phyloP scores from a whole-genome alignment of 495 filamentous ascomycete genomes.

The Parathielavia hyrcaniae region DNA sequence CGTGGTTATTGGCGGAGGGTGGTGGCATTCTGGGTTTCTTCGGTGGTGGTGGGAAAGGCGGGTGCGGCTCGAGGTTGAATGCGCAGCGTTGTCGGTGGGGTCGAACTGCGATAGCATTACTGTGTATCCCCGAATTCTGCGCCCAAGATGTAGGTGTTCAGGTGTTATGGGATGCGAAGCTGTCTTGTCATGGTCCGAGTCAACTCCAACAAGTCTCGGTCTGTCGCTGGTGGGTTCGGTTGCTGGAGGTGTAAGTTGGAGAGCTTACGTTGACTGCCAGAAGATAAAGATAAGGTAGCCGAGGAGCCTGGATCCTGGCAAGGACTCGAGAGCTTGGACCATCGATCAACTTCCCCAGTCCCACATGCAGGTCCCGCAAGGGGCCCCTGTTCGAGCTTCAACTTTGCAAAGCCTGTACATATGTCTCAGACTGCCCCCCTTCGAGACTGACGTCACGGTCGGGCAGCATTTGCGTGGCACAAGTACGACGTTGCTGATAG shows the following conservation, averaged over 20 bases:
- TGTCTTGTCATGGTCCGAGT: conserved; percentile 1
- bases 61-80: background rate
- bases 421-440: too few relatives aligned
- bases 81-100: background rate
- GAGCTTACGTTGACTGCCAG: background rate
- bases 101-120: conserved; percentile 9
- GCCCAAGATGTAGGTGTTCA: background rate
- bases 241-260: background rate
- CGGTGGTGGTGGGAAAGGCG: background rate
- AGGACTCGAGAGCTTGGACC: background rate
- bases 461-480: too few relatives aligned
- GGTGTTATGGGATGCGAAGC: background rate
- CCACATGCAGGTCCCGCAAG: background rate
- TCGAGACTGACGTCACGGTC: too few relatives aligned
- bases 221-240: background rate
- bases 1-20: background rate
- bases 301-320: background rate
- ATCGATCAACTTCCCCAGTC: background rate
- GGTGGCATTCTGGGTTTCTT: conserved; percentile 5
- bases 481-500: too few relatives aligned
- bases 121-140: too few relatives aligned
- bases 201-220: background rate
- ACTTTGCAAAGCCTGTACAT: background rate
- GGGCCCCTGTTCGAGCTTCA: background rate
- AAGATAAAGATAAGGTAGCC: background rate